Base-by-base conservation (phyloP, 2,329 filamentous ascomycete genomes). In the Aspergillus jensenii region DNA sequence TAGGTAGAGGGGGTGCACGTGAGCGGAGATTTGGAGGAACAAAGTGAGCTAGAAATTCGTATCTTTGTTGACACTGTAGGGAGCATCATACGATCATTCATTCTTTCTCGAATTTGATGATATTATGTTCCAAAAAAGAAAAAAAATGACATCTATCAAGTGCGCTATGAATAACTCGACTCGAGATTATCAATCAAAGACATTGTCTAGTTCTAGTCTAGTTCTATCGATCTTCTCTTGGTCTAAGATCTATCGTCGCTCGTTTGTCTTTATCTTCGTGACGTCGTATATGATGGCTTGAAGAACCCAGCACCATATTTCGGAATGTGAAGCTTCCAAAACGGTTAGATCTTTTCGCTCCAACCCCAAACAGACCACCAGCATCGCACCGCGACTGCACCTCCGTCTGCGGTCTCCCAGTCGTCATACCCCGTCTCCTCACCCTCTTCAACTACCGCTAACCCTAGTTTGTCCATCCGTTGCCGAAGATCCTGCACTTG, bases 401-500 rank as follows among this genome's bases (percentile, higher is more conserved):
- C 68, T 41, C 77, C 78, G 63, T 76, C 74, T 5, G 69, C 72
- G 31, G 67, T 66, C 60, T 78, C 74, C 79, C 79, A 81, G 59
- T 81, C 79, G 60, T 81, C 79, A 55, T 77, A 78, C 1, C 79
- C 79, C 3, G 68, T 65, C 60, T 81, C 78, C 48, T 77, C 69
- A 3, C 78, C 78, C 54, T 80, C 74, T 53, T 76, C 72, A 84
- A 89, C 64, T 3, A 87, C 67, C 11, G 69, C 78, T 73, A 82
- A 76, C 35, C 77, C 83, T 15, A 84, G 75, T 2, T 75, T 72
- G 8, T 70, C 67, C 85, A 97, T 87, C 23, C 81, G 78, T 8
- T 79, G 71, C 43, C 82, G 82, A 64, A 97, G 87, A 12, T 84
- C 80, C 5, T 79, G 73, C 11, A 88, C 80, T 59, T 96, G 86